Conservation (phyloP, 176 grass and related monocot species). For the Oropetium thomaeum region DNA sequence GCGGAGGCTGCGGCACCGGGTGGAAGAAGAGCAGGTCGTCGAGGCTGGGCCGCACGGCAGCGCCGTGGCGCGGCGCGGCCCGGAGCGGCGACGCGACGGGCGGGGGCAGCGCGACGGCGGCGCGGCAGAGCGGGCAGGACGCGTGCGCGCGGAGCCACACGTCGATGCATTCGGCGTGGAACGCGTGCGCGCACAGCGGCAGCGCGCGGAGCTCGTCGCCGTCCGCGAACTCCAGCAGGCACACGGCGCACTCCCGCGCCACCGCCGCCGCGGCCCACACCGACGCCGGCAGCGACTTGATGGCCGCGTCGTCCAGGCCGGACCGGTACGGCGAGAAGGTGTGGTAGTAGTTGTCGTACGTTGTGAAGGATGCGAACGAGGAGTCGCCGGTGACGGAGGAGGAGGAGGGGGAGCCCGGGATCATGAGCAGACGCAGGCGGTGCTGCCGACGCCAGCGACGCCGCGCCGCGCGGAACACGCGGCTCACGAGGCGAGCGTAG, state of each 20-base stretch:
- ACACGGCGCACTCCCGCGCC: slow-evolving; percentile 77
- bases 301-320: slow-evolving; percentile 73
- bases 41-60: slow-evolving; percentile 58
- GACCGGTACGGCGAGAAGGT: slow-evolving; percentile 68
- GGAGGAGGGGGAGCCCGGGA: slow-evolving; percentile 11
- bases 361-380: slow-evolving; percentile 37
- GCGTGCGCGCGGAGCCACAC: slow-evolving; percentile 87
- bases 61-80: slow-evolving; percentile 30
- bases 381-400: slow-evolving; percentile 17
- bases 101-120: slow-evolving; percentile 47
- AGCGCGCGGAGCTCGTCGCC: slow-evolving; percentile 76
- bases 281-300: slow-evolving; percentile 75
- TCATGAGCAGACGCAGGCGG: slow-evolving; percentile 35
- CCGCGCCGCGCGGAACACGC: slow-evolving; percentile 39
- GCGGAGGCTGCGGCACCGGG: slow-evolving; percentile 9
- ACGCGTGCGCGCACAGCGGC: slow-evolving; percentile 80
- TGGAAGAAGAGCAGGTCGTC: slow-evolving; percentile 77
- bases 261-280: slow-evolving; percentile 1
- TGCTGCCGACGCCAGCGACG: slow-evolving; percentile 34
- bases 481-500: slow-evolving; percentile 72
- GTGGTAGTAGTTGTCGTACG: slow-evolving; percentile 58
- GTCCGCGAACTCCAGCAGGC: slow-evolving; percentile 90
- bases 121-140: slow-evolving; percentile 90
- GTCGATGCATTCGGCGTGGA: slow-evolving; percentile 95
- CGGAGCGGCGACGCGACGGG: slow-evolving; percentile 39